Percentiles rank a stretch among this genome's conserved stretches.
These are phyloP conservation scores for Xylaria sp. DNA, from an alignment of 495 filamentous ascomycete genomes.

Conservation along the genomic window DNA sequence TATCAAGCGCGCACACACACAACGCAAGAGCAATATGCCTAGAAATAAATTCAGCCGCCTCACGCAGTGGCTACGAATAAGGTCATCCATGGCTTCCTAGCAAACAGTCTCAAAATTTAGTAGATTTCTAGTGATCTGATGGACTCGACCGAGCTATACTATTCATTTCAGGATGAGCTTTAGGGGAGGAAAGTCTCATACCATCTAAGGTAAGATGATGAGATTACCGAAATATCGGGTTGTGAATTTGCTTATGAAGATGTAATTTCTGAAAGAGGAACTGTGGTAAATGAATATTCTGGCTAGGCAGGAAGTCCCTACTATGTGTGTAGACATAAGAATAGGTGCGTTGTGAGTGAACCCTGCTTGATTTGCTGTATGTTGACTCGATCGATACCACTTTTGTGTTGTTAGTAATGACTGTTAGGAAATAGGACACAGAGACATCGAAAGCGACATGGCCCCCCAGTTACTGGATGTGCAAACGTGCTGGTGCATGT, in stretches of 20 bases:
- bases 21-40: not conserved
- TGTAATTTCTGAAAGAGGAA: too few relatives aligned
- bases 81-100: too few relatives aligned
- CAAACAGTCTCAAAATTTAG: too few relatives aligned
- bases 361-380: too few relatives aligned
- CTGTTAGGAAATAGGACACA: not conserved
- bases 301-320: too few relatives aligned
- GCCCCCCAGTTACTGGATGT: not conserved
- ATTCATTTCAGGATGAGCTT: not conserved
- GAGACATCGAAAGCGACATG: not conserved
- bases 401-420: too few relatives aligned
- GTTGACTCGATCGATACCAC: too few relatives aligned
- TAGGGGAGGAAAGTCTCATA: not conserved
- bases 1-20: not conserved
- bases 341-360: too few relatives aligned
- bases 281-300: too few relatives aligned
- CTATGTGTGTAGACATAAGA: too few relatives aligned
- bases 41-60: not conserved
- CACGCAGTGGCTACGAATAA: not conserved
- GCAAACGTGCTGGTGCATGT: not conserved
- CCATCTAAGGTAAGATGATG: too few relatives aligned
- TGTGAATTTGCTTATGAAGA: not conserved
- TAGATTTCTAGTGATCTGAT: not conserved
- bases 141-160: not conserved
- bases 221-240: not conserved